These are phyloP conservation scores for Oidium heveae DNA, from an alignment of 2,329 filamentous ascomycete species.

Conservation along the genomic window DNA sequence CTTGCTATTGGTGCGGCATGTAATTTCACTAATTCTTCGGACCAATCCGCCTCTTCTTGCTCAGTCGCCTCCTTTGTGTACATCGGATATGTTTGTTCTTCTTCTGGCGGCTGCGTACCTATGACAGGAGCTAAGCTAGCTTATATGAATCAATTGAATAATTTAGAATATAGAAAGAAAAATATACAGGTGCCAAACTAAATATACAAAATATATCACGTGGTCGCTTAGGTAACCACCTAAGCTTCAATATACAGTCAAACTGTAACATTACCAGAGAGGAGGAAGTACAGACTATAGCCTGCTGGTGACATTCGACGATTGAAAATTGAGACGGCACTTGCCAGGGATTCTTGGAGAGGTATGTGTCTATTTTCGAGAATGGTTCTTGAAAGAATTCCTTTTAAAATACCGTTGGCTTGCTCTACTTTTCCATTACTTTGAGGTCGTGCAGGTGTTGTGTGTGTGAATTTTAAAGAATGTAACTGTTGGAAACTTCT, in stretches of 20 bases:
- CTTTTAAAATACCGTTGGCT: not conserved
- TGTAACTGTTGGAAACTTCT: not conserved
- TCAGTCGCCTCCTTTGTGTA: not conserved
- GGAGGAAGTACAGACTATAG: not conserved
- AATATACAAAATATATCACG: too few relatives aligned
- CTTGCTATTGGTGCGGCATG: not conserved
- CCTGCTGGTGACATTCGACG: not conserved
- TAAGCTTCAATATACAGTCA: too few relatives aligned
- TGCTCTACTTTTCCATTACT: not conserved
- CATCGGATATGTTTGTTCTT: not conserved
- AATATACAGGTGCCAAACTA: too few relatives aligned
- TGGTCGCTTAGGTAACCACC: too few relatives aligned
- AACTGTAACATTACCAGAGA: not conserved
- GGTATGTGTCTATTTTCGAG: too few relatives aligned
- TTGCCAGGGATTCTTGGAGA: not conserved
- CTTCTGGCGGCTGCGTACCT: not conserved
- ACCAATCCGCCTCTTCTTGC: not conserved
- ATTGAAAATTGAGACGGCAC: not conserved
- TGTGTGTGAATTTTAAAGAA: not conserved
- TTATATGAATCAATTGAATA: too few relatives aligned
- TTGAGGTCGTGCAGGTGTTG: not conserved
- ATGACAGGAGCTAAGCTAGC: not conserved
- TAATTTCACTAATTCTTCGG: not conserved
- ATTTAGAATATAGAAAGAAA: too few relatives aligned
- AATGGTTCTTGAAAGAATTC: not conserved